These are phyloP conservation scores for Puccinellia tenuiflora DNA, from an alignment of 176 grass and related monocot species.

Conservation along the genomic window DNA sequence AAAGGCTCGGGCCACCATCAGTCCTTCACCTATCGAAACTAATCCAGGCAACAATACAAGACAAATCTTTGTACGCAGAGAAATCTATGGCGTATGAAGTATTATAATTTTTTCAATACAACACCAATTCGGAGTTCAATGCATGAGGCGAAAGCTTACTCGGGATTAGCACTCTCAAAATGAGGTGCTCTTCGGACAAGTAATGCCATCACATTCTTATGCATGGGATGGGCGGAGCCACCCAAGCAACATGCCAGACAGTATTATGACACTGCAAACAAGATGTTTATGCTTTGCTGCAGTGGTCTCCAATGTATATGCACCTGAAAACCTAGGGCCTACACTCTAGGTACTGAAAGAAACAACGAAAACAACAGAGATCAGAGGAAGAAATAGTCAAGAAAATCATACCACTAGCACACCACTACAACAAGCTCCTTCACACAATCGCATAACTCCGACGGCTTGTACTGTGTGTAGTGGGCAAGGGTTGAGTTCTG, in stretches of 20 bases:
- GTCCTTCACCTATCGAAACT: neutral
- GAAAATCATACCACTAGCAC: neutral
- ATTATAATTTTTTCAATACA: neutral
- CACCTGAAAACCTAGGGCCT: constrained; percentile 22
- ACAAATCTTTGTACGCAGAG: neutral
- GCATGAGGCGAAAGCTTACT: neutral
- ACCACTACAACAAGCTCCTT: constrained; percentile 32
- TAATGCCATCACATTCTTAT: neutral
- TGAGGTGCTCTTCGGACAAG: neutral
- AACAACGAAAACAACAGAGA: neutral
- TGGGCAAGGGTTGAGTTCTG: constrained; percentile 84
- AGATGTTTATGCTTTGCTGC: constrained; percentile 31
- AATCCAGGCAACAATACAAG: neutral
- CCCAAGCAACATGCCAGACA: constrained; percentile 11
- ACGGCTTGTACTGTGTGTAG: constrained; percentile 80
- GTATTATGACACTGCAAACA: constrained; percentile 30
- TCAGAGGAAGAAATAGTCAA: neutral
- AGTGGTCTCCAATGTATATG: constrained; percentile 29
- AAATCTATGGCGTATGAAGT: neutral
- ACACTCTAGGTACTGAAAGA: constrained; percentile 28
- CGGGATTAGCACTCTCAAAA: too few species aligned
- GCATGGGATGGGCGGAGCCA: neutral
- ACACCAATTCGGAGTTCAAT: neutral
- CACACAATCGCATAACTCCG: constrained; percentile 62
- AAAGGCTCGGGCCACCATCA: neutral